Evolutionary conservation across 2,329 filamentous ascomycete species (phyloP).

Genomic region (Phyllosticta citribraziliensis): DNA sequence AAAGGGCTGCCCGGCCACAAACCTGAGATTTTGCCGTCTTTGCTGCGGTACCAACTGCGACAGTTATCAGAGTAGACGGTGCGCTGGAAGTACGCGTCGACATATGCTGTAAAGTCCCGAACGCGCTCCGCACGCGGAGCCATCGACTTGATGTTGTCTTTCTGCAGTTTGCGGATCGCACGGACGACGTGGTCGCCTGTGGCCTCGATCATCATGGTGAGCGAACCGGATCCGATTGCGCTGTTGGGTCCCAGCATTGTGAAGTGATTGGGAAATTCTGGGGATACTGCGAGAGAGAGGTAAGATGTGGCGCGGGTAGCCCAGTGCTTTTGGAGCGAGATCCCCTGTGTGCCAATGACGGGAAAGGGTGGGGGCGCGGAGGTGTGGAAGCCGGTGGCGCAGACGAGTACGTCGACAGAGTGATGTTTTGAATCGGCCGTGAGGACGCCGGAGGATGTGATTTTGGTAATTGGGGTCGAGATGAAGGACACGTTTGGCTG

Average conservation of each 20-base stretch:
- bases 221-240: constrained; percentile 29
- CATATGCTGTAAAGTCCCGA: constrained; percentile 21
- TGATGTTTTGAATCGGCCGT: constrained; percentile 31
- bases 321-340: constrained; percentile 27
- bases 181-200: constrained; percentile 31
- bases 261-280: constrained; percentile 31
- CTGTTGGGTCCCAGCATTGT: constrained; percentile 34
- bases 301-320: constrained; percentile 22
- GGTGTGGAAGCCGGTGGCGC: constrained; percentile 36
- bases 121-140: constrained; percentile 18
- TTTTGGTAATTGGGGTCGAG: constrained; percentile 25
- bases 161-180: constrained; percentile 32
- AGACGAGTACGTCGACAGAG: constrained; percentile 34
- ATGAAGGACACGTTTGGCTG: constrained; percentile 30
- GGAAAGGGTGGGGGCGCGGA: constrained; percentile 30
- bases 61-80: constrained; percentile 27
- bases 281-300: constrained; percentile 19
- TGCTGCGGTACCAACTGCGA: constrained; percentile 27
- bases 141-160: constrained; percentile 33
- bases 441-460: constrained; percentile 29
- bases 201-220: constrained; percentile 34
- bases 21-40: constrained; percentile 18
- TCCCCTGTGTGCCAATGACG: constrained; percentile 15
- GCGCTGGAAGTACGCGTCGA: constrained; percentile 23
- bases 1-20: constrained; percentile 26